Base-by-base conservation (phyloP, 1,284 basidiomycete genomes). In the Rhodotorula sp. region DNA sequence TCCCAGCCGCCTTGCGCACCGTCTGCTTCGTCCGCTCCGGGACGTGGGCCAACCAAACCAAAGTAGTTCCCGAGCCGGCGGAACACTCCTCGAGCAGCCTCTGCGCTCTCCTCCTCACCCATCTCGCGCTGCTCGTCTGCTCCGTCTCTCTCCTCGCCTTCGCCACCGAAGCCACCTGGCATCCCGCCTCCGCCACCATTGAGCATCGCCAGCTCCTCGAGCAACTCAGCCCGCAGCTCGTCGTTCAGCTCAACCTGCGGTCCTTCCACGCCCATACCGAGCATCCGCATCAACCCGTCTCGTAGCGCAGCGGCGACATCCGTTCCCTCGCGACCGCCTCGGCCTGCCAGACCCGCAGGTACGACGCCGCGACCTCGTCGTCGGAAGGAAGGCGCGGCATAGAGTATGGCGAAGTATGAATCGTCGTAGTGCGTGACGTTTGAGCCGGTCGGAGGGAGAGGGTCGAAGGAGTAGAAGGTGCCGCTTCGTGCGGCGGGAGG, bases 391-490 rank as follows among this genome's bases (percentile, higher is more conserved):
- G 46, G 6, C 4, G 68, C 49, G 34, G 58, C 17, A 64, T 72
- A 70, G 19, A 74, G 67, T 0, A 59, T 36, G 11, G 67, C 67
- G 48, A 77, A 76, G 62, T 77, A 77, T 19, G 44, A 19, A 51
- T 71, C 75, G 67, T 74, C 58, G 67, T 75, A 77, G 60, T 57
- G 71, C 20, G 75, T 75, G 20, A 71, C 70, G 56, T 59, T n/a
- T 4, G 66, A 47, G 9, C 39, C n/a, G 11, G 53, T 46, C 0
- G 76, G 76, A 3, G 76, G 75, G 22, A 76, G 54, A 4, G 76
- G 76, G 52, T 77, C 76, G 68, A 68, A 76, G 29, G 76, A 76
- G 64, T 72, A 77, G 29, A 67, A 64, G 4, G 67, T 66, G 36
- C 67, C 65, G 5, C 44, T 46, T 6, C 68, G 64, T 30, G 73